Conservation (phyloP, 495 filamentous ascomycete genomes). For the Penicillium daleae region DNA sequence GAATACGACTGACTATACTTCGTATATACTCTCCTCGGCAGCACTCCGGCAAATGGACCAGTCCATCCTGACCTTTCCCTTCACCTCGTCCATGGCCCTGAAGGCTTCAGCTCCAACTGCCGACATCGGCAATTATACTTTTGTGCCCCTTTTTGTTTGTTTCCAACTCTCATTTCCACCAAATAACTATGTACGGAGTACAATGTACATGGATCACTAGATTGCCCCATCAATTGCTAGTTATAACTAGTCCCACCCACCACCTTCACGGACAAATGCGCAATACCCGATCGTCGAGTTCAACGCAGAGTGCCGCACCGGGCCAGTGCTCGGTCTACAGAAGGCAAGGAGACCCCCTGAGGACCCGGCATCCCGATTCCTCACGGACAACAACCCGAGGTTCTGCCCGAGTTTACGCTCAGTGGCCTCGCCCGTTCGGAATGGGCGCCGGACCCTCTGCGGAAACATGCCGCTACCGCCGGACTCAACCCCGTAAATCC, state of each 20-base stretch:
- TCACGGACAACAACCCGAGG: not conserved
- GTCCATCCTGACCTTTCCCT: not conserved
- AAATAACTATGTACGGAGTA: not conserved
- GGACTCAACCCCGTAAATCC: not conserved
- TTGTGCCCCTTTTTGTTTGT: not conserved
- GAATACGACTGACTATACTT: not conserved
- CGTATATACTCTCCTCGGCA: not conserved
- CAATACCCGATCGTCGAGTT: not conserved
- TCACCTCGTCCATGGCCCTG: not conserved
- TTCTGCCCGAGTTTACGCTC: not conserved
- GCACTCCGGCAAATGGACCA: not conserved
- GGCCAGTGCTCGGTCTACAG: not conserved
- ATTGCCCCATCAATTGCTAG: not conserved
- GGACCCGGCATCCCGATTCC: constrained; percentile 11
- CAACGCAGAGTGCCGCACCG: not conserved
- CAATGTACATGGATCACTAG: not conserved
- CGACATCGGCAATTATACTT: not conserved
- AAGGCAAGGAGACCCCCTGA: not conserved
- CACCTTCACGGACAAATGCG: not conserved
- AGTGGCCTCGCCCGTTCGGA: not conserved
- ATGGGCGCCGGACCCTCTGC: not conserved
- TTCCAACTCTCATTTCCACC: not conserved
- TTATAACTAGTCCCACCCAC: not conserved
- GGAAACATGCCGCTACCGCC: not conserved
- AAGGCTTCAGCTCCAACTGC: constrained; percentile 1